Conservation (phyloP, 306 rosid species). For the Rubus idaeus region DNA sequence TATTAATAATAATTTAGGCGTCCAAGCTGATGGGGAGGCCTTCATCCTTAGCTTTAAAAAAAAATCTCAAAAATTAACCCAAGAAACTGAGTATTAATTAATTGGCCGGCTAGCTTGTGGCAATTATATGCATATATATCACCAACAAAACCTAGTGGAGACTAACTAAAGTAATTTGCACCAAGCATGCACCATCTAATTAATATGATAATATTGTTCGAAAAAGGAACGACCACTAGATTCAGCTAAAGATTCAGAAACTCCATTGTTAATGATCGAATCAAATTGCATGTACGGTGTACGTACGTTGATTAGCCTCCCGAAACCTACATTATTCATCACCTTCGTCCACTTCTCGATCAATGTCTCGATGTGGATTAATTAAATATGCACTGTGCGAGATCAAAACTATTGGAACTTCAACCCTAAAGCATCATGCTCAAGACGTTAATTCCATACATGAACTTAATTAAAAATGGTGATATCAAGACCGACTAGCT, state of each 20-base stretch:
- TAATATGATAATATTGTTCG: background rate
- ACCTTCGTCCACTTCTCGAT: background rate
- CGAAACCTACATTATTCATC: background rate
- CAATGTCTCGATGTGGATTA: too few species aligned
- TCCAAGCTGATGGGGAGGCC: too few species aligned
- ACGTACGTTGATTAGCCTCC: background rate
- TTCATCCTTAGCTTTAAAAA: too few species aligned
- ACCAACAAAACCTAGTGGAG: background rate
- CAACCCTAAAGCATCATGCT: background rate
- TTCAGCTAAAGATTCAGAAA: background rate
- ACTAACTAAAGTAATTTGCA: background rate
- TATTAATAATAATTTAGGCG: too few species aligned
- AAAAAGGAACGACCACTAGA: background rate
- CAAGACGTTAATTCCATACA: background rate
- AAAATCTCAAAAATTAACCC: too few species aligned
- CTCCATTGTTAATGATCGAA: background rate
- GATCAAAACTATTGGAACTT: conserved; percentile 3
- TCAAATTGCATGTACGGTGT: background rate
- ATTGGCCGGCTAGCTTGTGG: too few species aligned
- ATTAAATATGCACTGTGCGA: background rate
- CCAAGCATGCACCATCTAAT: background rate
- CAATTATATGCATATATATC: background rate
- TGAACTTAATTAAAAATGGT: background rate
- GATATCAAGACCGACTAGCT: background rate
- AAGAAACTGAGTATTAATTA: too few species aligned